Percentiles rank a stretch among this genome's conserved stretches.
phyloP scores from a whole-genome alignment of 768 basidiomycete species.

The Xanthoconium purpureum region DNA sequence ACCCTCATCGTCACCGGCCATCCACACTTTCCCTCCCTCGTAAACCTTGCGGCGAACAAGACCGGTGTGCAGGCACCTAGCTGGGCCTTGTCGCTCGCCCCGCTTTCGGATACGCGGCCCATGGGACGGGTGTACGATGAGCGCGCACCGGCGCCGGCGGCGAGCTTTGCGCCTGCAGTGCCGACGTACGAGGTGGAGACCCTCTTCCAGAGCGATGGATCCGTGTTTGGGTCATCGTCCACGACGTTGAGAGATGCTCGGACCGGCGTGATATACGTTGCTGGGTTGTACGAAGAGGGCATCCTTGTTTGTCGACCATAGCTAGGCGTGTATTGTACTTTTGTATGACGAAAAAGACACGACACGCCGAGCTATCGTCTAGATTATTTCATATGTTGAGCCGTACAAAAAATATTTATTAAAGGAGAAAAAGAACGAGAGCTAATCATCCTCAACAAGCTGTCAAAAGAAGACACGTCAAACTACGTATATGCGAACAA shows the following conservation, averaged over 20 bases:
- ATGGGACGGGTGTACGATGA: conserved; percentile 32
- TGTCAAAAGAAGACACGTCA: conserved; percentile 2
- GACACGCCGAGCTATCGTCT: not conserved
- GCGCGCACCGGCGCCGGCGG: conserved; percentile 48
- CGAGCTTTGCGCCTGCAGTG: conserved; percentile 36
- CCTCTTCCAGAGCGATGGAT: conserved; percentile 74
- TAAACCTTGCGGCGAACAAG: conserved; percentile 43
- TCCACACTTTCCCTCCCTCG: conserved; percentile 56
- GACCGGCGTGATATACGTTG: conserved; percentile 49
- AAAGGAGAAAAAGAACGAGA: not conserved
- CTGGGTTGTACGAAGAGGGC: conserved; percentile 59
- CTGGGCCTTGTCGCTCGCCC: conserved; percentile 53
- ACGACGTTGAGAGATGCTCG: conserved; percentile 51
- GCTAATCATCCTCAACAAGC: not conserved
- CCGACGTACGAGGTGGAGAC: conserved; percentile 48
- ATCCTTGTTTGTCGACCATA: conserved; percentile 47
- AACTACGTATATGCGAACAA: not conserved
- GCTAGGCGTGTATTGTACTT: not conserved
- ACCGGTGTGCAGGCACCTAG: conserved; percentile 45
- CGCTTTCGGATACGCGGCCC: conserved; percentile 2
- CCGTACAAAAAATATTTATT: conserved; percentile 16
- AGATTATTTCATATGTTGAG: not conserved
- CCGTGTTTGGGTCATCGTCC: conserved; percentile 51
- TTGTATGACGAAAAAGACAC: not conserved
- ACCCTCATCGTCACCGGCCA: conserved; percentile 62